These are phyloP conservation scores for Globisporangium viniferum DNA, from an alignment of 352 stramenopile genomes.

Conservation along the genomic window DNA sequence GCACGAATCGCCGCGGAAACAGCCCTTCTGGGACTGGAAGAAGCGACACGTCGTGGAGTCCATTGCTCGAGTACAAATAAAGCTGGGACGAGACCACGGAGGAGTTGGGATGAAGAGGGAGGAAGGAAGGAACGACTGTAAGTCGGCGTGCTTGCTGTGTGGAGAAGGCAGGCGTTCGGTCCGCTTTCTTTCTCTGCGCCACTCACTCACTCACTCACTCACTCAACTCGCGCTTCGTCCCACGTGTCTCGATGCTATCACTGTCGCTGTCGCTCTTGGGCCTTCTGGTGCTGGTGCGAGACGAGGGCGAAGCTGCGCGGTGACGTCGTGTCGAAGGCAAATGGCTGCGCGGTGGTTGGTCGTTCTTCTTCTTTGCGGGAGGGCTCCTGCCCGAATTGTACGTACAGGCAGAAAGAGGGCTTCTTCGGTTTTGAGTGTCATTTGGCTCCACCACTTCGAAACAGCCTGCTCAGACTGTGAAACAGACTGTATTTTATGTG, in stretches of 20 bases:
- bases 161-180: neutral
- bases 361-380: neutral
- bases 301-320: neutral
- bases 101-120: neutral
- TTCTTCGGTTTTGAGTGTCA: slow-evolving; percentile 7
- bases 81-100: neutral
- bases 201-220: neutral
- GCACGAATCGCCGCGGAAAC: slow-evolving; percentile 63
- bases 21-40: slow-evolving; percentile 69
- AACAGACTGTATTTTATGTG: neutral
- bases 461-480: neutral
- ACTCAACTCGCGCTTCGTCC: neutral
- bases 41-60: slow-evolving; percentile 48
- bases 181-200: neutral
- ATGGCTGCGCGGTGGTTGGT: neutral
- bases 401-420: too few species aligned
- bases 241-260: neutral
- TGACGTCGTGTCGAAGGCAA: neutral
- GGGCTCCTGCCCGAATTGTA: neutral
- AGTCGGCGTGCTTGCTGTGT: neutral
- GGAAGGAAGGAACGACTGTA: neutral
- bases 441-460: slow-evolving; percentile 4
- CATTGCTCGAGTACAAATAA: neutral
- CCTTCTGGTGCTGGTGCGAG: neutral
- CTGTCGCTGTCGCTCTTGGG: neutral